Conservation (phyloP, 371 early-diverging fungal species). For the Haplosporangium sp. region DNA sequence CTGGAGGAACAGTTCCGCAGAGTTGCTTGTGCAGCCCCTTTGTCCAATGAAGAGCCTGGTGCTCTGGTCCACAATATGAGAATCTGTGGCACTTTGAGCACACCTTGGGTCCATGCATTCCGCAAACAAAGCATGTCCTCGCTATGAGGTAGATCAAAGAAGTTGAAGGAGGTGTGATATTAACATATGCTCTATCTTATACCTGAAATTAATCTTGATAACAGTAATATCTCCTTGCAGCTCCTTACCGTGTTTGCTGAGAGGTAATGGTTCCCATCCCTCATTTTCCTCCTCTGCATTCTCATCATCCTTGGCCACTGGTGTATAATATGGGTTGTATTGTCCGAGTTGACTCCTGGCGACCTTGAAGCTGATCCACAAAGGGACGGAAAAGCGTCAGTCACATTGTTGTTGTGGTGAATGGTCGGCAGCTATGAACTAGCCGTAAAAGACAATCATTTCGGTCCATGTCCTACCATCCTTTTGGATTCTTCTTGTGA, state of each 20-base stretch:
- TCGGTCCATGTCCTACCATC: conserved; percentile 69
- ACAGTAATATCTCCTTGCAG: too few species aligned
- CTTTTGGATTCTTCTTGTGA: conserved; percentile 69
- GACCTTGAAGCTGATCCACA: conserved; percentile 84
- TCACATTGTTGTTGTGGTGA: background rate
- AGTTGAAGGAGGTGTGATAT: too few species aligned
- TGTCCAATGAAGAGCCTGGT: conserved; percentile 90
- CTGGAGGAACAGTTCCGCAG: conserved; percentile 59
- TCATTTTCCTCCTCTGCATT: conserved; percentile 55
- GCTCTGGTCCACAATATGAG: conserved; percentile 86
- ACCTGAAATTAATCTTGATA: background rate
- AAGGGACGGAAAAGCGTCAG: background rate
- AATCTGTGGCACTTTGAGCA: conserved; percentile 83
- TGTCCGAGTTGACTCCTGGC: conserved; percentile 89
- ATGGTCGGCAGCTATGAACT: too few species aligned
- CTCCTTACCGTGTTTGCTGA: conserved; percentile 43
- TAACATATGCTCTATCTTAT: background rate
- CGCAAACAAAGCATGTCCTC: conserved; percentile 78
- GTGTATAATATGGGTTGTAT: conserved; percentile 78
- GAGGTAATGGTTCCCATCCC: conserved; percentile 40
- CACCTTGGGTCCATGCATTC: conserved; percentile 78
- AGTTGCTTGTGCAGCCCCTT: conserved; percentile 76
- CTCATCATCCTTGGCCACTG: conserved; percentile 47
- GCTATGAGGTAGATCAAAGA: conserved; percentile 14
- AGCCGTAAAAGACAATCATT: background rate